Evolutionary conservation across 495 filamentous ascomycete species (phyloP).

Genomic region (Penicillium fimorum): DNA sequence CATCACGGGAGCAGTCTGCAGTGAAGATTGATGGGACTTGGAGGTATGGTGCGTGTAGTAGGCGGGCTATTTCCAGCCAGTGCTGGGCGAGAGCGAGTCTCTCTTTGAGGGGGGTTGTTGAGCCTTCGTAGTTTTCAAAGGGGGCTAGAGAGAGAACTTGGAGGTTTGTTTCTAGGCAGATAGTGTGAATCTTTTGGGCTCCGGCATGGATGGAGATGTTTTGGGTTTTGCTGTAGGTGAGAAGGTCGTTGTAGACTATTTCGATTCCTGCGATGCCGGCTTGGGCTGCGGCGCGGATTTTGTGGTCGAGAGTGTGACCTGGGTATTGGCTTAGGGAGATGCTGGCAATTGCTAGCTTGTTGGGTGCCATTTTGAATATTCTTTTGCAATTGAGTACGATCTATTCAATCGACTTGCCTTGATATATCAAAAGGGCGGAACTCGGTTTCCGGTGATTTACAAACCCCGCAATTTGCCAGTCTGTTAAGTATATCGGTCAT

Average conservation of each 20-base stretch:
- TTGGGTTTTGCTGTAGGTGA: conserved; percentile 43
- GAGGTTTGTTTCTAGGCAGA: conserved; percentile 53
- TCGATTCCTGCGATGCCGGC: conserved; percentile 66
- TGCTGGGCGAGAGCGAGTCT: conserved; percentile 59
- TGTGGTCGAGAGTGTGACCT: conserved; percentile 58
- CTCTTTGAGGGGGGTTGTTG: conserved; percentile 45
- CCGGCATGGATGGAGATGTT: conserved; percentile 50
- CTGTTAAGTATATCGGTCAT: too few species aligned
- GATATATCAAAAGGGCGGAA: background rate
- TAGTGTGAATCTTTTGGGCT: conserved; percentile 48
- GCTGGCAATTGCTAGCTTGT: conserved; percentile 54
- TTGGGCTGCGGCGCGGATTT: conserved; percentile 58
- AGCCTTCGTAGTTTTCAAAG: conserved; percentile 72
- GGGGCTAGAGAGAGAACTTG: conserved; percentile 66
- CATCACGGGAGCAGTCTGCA: conserved; percentile 49
- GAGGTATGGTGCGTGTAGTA: conserved; percentile 60
- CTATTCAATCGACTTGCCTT: background rate
- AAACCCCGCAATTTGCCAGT: too few species aligned
- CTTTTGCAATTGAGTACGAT: background rate
- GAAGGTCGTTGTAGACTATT: conserved; percentile 69
- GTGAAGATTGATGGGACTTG: conserved; percentile 67
- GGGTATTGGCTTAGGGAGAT: conserved; percentile 65
- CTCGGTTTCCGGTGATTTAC: background rate
- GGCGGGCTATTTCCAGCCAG: conserved; percentile 64
- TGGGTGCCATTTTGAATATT: conserved; percentile 47